phyloP scores from a whole-genome alignment of 2,329 filamentous ascomycete genomes.

The Drechslera avenae region DNA sequence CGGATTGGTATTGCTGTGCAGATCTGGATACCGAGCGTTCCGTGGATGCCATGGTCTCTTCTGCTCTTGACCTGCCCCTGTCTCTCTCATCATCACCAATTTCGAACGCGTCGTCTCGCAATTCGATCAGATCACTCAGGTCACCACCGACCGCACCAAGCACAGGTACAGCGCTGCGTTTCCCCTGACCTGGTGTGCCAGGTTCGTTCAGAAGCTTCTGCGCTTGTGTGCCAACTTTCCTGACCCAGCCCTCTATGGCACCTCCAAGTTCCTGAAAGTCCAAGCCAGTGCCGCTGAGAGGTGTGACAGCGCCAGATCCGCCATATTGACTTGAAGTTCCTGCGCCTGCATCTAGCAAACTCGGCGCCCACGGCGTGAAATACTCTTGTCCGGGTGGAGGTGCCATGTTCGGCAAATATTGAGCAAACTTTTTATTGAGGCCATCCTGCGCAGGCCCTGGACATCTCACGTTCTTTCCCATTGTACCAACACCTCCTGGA shows the following conservation, averaged over 20 bases:
- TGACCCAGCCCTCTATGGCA: slow-evolving; percentile 87
- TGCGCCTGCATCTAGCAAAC: slow-evolving; percentile 39
- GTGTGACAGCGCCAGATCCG: slow-evolving; percentile 39
- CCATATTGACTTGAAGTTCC: slow-evolving; percentile 35
- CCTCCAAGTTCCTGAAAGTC: slow-evolving; percentile 82
- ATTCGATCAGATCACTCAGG: slow-evolving; percentile 71
- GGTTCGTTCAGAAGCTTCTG: slow-evolving; percentile 44
- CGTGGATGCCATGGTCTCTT: slow-evolving; percentile 20
- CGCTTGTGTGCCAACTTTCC: slow-evolving; percentile 74
- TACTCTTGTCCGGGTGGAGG: slow-evolving; percentile 63
- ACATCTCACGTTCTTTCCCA: slow-evolving; percentile 70
- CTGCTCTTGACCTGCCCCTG: slow-evolving; percentile 30
- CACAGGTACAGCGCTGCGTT: slow-evolving; percentile 40
- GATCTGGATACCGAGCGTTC: slow-evolving; percentile 20
- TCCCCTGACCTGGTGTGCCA: slow-evolving; percentile 37
- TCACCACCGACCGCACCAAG: slow-evolving; percentile 53
- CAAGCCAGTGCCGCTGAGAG: slow-evolving; percentile 41
- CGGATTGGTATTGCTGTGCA: slow-evolving; percentile 38
- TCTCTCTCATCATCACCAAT: slow-evolving; percentile 43
- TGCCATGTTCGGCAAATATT: slow-evolving; percentile 79
- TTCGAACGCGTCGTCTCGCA: slow-evolving; percentile 63
- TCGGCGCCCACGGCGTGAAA: slow-evolving; percentile 49
- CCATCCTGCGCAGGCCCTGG: slow-evolving; percentile 85
- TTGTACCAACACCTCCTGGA: slow-evolving; percentile 85
- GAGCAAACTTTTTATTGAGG: slow-evolving; percentile 81